Evolutionary conservation across 495 filamentous ascomycete species (phyloP).

Genomic region (Penicillium longicatenatum): DNA sequence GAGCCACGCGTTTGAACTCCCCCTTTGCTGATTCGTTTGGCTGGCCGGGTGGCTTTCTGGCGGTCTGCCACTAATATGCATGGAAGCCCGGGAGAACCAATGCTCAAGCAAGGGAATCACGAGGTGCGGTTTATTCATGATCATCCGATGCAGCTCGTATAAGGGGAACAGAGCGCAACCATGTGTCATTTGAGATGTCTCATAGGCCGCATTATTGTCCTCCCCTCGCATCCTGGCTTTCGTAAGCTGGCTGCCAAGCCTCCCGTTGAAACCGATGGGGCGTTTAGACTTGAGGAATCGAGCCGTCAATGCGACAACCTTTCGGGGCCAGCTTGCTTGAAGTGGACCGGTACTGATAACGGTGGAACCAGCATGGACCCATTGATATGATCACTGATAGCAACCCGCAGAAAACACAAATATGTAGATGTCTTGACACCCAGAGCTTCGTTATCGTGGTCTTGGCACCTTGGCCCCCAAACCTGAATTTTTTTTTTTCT

Average conservation of each 20-base stretch:
- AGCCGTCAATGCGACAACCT: background rate
- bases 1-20: background rate
- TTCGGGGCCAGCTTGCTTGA: background rate
- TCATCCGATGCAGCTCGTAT: constrained; percentile 9
- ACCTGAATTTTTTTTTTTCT: background rate
- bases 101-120: constrained; percentile 17
- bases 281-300: background rate
- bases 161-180: background rate
- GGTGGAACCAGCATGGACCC: background rate
- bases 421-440: background rate
- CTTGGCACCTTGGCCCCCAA: background rate
- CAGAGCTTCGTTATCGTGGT: background rate
- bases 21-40: background rate
- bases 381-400: background rate
- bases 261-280: background rate
- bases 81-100: constrained; percentile 38
- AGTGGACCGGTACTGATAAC: background rate
- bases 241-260: constrained; percentile 1
- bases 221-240: background rate
- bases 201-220: background rate
- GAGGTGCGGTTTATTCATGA: constrained; percentile 7
- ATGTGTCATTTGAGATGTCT: background rate
- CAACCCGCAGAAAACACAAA: background rate
- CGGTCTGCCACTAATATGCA: constrained; percentile 31
- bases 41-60: constrained; percentile 16